Conservation (phyloP, 2,329 filamentous ascomycete genomes). For the Colletotrichum sp. region DNA sequence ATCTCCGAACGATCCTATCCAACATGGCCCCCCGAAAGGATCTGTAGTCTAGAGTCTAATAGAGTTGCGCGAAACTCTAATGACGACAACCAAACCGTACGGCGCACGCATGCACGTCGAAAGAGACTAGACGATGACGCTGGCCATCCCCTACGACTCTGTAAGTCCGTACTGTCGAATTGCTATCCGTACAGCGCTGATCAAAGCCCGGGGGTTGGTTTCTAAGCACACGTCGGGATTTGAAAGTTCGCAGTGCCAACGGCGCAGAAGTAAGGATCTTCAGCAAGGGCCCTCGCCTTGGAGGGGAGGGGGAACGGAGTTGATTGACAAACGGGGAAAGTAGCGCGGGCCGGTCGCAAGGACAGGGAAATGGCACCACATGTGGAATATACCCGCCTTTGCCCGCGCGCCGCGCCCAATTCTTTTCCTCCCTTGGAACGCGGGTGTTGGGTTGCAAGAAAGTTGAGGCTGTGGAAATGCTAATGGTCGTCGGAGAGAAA, state of each 20-base stretch:
- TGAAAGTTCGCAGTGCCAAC: neutral
- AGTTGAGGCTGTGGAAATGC: neutral
- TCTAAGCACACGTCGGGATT: neutral
- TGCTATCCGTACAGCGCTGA: neutral
- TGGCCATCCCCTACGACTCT: neutral
- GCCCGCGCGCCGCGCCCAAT: neutral
- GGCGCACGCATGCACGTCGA: neutral
- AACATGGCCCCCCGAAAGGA: neutral
- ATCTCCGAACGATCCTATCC: neutral
- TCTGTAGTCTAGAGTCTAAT: neutral
- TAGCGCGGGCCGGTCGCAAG: neutral
- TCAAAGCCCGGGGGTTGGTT: neutral
- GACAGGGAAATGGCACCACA: neutral
- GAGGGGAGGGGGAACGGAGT: neutral
- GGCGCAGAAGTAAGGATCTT: neutral
- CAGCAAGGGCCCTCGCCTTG: neutral
- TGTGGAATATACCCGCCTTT: neutral
- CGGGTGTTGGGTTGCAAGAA: neutral
- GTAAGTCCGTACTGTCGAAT: neutral
- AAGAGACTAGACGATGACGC: neutral
- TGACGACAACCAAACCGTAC: neutral
- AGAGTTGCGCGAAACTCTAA: neutral
- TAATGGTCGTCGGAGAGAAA: neutral
- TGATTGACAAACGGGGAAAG: constrained; percentile 6
- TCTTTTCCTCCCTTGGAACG: neutral